Base-by-base conservation (phyloP, 2,329 filamentous ascomycete genomes). In the Pseudocercospora fijiensis region DNA sequence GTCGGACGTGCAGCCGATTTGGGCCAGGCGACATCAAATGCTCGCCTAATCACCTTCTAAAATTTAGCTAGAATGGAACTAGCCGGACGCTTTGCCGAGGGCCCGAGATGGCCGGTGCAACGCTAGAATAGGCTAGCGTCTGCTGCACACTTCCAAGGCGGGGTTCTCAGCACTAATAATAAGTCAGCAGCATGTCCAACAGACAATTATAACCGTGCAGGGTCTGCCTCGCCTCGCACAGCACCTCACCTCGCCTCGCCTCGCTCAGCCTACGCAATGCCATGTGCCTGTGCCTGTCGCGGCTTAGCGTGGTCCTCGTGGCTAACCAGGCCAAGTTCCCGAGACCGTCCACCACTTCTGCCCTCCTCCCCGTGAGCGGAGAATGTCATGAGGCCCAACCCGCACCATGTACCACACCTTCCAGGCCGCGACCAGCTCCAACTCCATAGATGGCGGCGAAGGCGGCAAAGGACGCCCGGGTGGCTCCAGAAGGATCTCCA, bases 381-480 rank as follows among this genome's bases (percentile, higher is more conserved):
- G 27, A 57, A 61, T 28, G 28, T 41, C 33, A 62, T 27, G 28
- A 33, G n/a, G 18, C 55, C 53, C 13, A 10, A 26, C 9, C 11
- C 11, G 49, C 51, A 65, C 27, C 68, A 81, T 81, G 79, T 81
- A 79, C 67, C 78, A 80, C 68, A 80, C 79, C 5, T 81, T 81
- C 63, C 78, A 80, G 52, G 69, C 72, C 27, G 62, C 66, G 22
- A 64, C 65, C 60, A 75, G 75, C 16, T 73, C 77, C 7, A 70
- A 69, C 51, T 74, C 71, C 30, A 70, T 72, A 49, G 72, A 70
- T 49, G 76, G 76, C 41, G 75, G 72, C 24, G 74, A 76, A 52
- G 72, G 71, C 30, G 65, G 73, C 51, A 80, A 78, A 68, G 51
- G 74, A 73, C 60, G 70, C 71, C 60, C 75, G 74, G 69, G 74